phyloP scores from a whole-genome alignment of 192 early-diverging fungal genomes.

The Coemansia sp. region DNA sequence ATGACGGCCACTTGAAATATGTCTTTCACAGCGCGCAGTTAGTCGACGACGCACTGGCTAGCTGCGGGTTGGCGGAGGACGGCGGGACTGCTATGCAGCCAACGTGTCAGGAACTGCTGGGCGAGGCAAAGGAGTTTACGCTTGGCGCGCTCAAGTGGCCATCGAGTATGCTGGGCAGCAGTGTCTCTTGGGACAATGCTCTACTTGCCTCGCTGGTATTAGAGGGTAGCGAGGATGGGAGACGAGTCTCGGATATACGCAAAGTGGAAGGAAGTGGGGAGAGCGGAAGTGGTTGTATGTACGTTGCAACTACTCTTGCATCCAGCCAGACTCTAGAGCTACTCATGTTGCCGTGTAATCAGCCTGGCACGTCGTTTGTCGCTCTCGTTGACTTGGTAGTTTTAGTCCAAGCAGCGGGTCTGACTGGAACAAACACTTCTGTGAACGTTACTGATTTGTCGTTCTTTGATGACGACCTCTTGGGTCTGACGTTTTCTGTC shows the following conservation, averaged over 20 bases:
- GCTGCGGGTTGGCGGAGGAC: background rate
- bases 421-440: background rate
- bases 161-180: conserved; percentile 30
- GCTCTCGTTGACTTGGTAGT: conserved; percentile 11
- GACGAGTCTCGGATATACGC: conserved; percentile 5
- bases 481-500: conserved; percentile 38
- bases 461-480: conserved; percentile 37
- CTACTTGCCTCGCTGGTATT: background rate
- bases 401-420: background rate
- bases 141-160: conserved; percentile 37
- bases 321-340: conserved; percentile 1
- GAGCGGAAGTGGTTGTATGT: background rate
- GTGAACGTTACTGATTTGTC: conserved; percentile 23
- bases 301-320: background rate
- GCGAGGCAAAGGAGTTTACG: conserved; percentile 16
- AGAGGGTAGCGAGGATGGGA: background rate
- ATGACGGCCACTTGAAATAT: conserved; percentile 13
- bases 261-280: background rate
- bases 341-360: background rate
- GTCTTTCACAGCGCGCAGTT: conserved; percentile 23
- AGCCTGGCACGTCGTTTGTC: background rate
- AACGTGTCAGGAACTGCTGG: conserved; percentile 6
- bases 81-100: conserved; percentile 2
- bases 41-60: background rate
- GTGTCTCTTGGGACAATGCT: conserved; percentile 21